Base-by-base conservation (phyloP, 768 basidiomycete species). In the Arthromyces matolae region DNA sequence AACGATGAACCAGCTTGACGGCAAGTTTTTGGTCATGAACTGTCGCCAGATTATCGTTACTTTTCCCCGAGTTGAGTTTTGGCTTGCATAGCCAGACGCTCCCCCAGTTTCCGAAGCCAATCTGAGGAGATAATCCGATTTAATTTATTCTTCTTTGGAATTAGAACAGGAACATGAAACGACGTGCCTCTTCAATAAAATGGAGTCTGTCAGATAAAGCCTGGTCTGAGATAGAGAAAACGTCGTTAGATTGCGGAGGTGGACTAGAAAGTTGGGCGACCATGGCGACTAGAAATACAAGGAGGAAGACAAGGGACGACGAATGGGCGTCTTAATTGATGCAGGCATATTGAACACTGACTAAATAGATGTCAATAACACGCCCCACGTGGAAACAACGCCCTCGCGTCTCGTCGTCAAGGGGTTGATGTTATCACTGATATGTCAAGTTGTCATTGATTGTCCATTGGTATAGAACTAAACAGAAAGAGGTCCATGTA, bases 91-190 rank as follows among this genome's bases (percentile, higher is more conserved):
- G 68, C 89, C 88, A 92, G 53, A 93, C 90, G 62, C 84, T 86
- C 29, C 92, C 92, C 92, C 92, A 95, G 69, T 93, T 93, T 34
- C 92, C 91, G 61, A 79, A 90, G 25, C 91, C 91, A 70, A 92
- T 86, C 87, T 92, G 50, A n/a, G 8, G 29, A 33, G 24, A 45
- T 35, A 25, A 35, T 28, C 32, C 48, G 16, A 27, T 52, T 31
- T 51, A 52, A 62, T 27, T 35, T 14, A 7, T 44, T 22, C 48
- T 31, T 53, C 47, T 44, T 47, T 19, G 14, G 39, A 40, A 28
- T 19, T 27, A 29, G 35, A 42, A 55, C 31, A 37, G 29, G 41
- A 54, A n/a, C n/a, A n/a, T n/a, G n/a, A n/a, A n/a, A 39, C n/a
- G 39, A 41, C 71, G 16, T 53, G 82, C 86, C 75, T 89, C 87